Base-by-base conservation (phyloP, 2,329 filamentous ascomycete genomes). In the Chrysoporthe deuterocubensis region DNA sequence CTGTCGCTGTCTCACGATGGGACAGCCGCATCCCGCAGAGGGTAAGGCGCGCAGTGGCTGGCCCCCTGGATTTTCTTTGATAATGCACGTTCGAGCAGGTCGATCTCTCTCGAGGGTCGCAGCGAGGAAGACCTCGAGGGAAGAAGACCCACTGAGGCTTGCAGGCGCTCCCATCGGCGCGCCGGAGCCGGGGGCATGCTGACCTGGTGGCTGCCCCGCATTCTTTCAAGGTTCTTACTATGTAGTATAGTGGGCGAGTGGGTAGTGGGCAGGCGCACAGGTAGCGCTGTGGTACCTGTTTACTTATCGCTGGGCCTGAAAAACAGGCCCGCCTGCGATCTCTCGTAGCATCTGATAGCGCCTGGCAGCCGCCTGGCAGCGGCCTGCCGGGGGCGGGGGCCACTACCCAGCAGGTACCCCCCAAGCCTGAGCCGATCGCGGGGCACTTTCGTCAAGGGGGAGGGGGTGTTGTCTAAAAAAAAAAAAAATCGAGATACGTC, bases 1-100 rank as follows among this genome's bases (percentile, higher is more conserved):
- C 43, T 67, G 62, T 48, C 32, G 34, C 34, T 68, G 66, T 68
- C 66, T 68, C 66, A 65, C 42, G 63, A 68, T 54, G 44, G 44
- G 61, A 26, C 37, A 62, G 63, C 57, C 48, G 60, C 65, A 67
- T 57, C 56, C 66, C 59, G 14, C 26, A 57, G 34, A 46, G 42
- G 48, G 57, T 54, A 58, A 58, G 57, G 57, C 62, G 54, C 13
- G 43, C 26, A 26, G 13, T 26, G 57, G 57, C 63, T 26, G 26
- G 26, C 26, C 26, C 58, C 63, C 50, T 57, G 44, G 50, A 56
- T n/a, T 59, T 44, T 44, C 3, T 44, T 6, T 32, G 50, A 26
- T 54, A 26, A 37, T 26, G 40, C 40, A 18, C 7, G 16, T 42
- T 42, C 13, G 13, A 32, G 6, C 3, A 26, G 26, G 26, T 60